phyloP scores from a whole-genome alignment of 2,329 filamentous ascomycete species.

The Aureobasidium sp. region DNA sequence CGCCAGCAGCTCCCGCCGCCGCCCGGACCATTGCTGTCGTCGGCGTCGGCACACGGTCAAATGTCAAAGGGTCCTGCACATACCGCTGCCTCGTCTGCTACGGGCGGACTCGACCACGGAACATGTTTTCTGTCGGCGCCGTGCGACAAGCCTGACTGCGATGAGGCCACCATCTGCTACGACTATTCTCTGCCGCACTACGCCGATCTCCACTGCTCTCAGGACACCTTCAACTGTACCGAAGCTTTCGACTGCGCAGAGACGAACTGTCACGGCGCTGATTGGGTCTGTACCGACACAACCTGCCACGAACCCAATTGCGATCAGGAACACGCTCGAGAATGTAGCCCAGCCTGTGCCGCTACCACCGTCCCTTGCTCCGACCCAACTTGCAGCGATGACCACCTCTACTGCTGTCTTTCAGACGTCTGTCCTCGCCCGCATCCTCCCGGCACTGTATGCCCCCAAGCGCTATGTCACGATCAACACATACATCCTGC shows the following conservation, averaged over 20 bases:
- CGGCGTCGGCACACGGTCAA: not conserved
- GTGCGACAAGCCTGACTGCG: conserved; percentile 33
- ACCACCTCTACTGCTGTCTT: conserved; percentile 12
- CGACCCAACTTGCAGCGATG: conserved; percentile 3
- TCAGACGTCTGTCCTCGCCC: conserved; percentile 14
- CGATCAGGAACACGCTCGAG: conserved; percentile 3
- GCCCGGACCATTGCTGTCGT: not conserved
- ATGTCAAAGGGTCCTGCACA: no score
- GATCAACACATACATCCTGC: not conserved
- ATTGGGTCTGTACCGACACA: conserved; percentile 3
- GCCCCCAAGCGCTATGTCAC: not conserved
- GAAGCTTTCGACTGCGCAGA: conserved; percentile 11
- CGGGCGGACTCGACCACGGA: not conserved
- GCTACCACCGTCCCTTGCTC: not conserved
- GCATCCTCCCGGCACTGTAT: not conserved
- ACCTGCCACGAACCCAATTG: conserved; percentile 7
- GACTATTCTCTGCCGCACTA: conserved; percentile 10
- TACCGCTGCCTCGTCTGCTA: not conserved
- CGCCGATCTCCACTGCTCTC: not conserved
- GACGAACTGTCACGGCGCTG: not conserved
- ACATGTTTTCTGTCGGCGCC: conserved; percentile 10
- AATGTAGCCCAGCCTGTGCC: conserved; percentile 16
- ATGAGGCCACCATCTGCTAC: conserved; percentile 20
- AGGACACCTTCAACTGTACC: not conserved
- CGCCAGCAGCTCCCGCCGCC: conserved; percentile 5